Conservation (phyloP, 1,139 yeast species). For the Sugiyamaella novakii region DNA sequence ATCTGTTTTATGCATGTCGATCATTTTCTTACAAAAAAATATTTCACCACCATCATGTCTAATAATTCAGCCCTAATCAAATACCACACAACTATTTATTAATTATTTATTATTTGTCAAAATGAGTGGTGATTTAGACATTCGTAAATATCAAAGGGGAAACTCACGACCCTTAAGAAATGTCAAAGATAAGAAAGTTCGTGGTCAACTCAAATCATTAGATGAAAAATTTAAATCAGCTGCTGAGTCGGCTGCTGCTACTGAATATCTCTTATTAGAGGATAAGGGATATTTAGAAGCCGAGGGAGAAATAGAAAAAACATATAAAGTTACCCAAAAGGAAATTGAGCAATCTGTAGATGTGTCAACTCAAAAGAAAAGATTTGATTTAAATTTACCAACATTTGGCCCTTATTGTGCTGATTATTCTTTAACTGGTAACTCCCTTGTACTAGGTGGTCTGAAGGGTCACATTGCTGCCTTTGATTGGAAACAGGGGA, state of each 20-base stretch:
- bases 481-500: slow-evolving; percentile 93
- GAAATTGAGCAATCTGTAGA: slow-evolving; percentile 84
- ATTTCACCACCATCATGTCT: slow-evolving; percentile 4
- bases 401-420: slow-evolving; percentile 86
- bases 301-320: slow-evolving; percentile 86
- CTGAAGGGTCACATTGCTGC: slow-evolving; percentile 93
- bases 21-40: slow-evolving; percentile 8
- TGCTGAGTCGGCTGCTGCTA: slow-evolving; percentile 75
- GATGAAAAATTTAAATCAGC: slow-evolving; percentile 80
- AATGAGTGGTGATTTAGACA: slow-evolving; percentile 16
- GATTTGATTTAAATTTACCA: slow-evolving; percentile 69
- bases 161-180: slow-evolving; percentile 14
- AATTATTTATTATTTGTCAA: slow-evolving; percentile 1
- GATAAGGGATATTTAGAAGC: slow-evolving; percentile 85
- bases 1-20: not conserved
- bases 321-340: slow-evolving; percentile 79
- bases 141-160: slow-evolving; percentile 21
- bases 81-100: no score
- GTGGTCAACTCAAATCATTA: slow-evolving; percentile 8
- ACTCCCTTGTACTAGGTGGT: slow-evolving; percentile 83
- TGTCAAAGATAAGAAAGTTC: slow-evolving; percentile 17
- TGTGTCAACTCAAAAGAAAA: slow-evolving; percentile 64
- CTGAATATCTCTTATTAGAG: slow-evolving; percentile 84
- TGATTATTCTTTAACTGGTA: slow-evolving; percentile 85
- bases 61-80: no score